A percentile compares a stretch with the other conserved stretches of the same genome.
phyloP scores from a whole-genome alignment of 768 basidiomycete genomes.

The Lepiota venenata region DNA sequence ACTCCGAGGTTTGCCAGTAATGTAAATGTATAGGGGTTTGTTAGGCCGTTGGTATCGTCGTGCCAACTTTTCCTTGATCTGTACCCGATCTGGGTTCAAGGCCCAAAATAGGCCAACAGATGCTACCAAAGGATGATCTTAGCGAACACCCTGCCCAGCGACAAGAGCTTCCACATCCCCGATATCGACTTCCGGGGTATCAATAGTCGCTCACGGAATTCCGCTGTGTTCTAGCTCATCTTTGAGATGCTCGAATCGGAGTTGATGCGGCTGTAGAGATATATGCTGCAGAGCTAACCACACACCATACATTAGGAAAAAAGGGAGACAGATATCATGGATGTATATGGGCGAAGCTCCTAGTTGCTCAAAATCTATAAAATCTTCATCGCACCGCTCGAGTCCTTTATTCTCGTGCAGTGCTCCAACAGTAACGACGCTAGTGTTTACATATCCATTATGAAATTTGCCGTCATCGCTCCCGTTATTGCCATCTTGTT shows the following conservation, averaged over 20 bases:
- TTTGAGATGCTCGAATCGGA: neutral
- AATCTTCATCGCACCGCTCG: no score
- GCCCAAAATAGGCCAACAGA: neutral
- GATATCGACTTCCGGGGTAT: neutral
- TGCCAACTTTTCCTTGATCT: neutral
- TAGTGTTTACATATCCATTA: neutral
- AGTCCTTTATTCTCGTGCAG: no score
- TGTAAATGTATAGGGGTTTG: no score
- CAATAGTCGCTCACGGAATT: no score
- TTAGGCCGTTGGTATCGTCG: neutral
- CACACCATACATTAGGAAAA: no score
- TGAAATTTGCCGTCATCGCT: neutral
- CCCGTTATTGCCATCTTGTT: neutral
- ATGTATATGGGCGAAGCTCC: no score
- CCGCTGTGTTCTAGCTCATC: neutral
- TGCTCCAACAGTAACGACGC: neutral
- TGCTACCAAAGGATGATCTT: neutral
- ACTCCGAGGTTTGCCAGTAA: no score
- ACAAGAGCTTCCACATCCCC: no score
- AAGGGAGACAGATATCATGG: no score
- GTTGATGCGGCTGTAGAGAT: neutral
- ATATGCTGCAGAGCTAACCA: neutral
- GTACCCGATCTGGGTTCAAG: no score
- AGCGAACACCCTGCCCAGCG: no score
- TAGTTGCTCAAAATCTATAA: no score